Percentiles rank a stretch among this genome's conserved stretches.
Evolutionary conservation across 208 protist species (phyloP).

Genomic region (Angomonas deanei): DNA sequence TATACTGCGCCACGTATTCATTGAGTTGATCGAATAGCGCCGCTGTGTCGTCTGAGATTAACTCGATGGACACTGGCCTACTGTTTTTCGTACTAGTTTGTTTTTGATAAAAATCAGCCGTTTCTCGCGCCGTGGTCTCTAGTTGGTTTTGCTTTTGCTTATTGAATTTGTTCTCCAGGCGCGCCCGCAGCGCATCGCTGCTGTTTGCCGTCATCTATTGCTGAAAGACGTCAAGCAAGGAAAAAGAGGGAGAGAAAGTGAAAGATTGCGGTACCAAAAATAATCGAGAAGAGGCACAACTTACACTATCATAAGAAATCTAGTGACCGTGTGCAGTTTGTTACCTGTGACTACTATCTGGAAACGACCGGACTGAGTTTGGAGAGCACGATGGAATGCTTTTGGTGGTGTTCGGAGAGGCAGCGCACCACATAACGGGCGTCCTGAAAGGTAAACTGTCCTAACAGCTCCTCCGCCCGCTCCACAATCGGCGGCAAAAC

Average conservation of each 20-base stretch:
- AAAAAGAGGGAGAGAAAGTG: neutral
- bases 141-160: constrained; percentile 33
- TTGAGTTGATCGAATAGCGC: constrained; percentile 64
- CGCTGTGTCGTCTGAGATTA: constrained; percentile 60
- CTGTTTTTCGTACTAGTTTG: neutral
- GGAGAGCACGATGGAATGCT: constrained; percentile 78
- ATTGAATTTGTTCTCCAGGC: constrained; percentile 49
- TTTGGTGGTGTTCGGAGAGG: constrained; percentile 63
- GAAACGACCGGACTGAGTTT: constrained; percentile 43
- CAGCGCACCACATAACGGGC: constrained; percentile 73
- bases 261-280: neutral
- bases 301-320: no score
- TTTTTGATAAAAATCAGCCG: neutral
- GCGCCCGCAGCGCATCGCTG: constrained; percentile 31
- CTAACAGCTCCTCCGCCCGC: constrained; percentile 53
- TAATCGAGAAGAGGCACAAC: no score
- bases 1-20: constrained; percentile 19
- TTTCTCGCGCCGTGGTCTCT: neutral
- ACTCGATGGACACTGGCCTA: constrained; percentile 33
- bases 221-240: neutral
- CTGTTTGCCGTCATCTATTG: neutral
- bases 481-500: constrained; percentile 52
- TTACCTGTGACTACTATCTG: neutral
- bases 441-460: constrained; percentile 61
- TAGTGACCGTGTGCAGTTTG: no score